Evolutionary conservation across 1,284 basidiomycete genomes (phyloP).

Genomic region (Ceratobasidium sp.): DNA sequence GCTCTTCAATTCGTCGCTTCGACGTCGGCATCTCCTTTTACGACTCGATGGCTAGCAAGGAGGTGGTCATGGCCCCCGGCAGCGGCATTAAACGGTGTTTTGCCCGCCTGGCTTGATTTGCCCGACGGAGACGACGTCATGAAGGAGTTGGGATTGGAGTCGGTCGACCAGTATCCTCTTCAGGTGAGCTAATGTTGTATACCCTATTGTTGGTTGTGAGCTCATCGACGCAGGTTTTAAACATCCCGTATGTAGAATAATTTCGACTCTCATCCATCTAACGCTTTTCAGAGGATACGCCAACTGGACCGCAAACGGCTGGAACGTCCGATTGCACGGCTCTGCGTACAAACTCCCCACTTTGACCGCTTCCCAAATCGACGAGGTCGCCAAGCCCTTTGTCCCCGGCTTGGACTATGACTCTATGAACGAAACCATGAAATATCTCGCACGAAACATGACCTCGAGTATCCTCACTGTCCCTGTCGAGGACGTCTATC

Average conservation of each 20-base stretch:
- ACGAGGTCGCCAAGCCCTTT: constrained; percentile 38
- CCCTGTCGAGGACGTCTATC: constrained; percentile 14
- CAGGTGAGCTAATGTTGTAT: constrained; percentile 3
- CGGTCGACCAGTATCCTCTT: constrained; percentile 35
- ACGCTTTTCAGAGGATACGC: constrained; percentile 38
- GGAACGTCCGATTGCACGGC: constrained; percentile 42
- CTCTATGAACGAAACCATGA: constrained; percentile 37
- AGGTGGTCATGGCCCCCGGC: constrained; percentile 25
- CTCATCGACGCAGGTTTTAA: constrained; percentile 23
- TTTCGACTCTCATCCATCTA: neutral
- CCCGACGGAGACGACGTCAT: constrained; percentile 39
- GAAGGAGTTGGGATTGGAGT: constrained; percentile 31
- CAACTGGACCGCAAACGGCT: constrained; percentile 41
- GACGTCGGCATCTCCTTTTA: neutral
- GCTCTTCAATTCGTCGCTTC: constrained; percentile 1
- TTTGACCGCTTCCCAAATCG: constrained; percentile 30
- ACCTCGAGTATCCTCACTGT: constrained; percentile 36
- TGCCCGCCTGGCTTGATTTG: constrained; percentile 39
- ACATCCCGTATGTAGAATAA: constrained; percentile 38
- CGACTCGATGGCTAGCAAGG: neutral
- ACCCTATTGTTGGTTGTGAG: neutral
- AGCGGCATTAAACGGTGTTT: constrained; percentile 35
- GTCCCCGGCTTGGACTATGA: constrained; percentile 37
- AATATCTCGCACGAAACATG: constrained; percentile 38
- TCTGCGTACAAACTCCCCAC: constrained; percentile 40